Conservation (phyloP, 306 rosid genomes). For the Dryas drummondii region DNA sequence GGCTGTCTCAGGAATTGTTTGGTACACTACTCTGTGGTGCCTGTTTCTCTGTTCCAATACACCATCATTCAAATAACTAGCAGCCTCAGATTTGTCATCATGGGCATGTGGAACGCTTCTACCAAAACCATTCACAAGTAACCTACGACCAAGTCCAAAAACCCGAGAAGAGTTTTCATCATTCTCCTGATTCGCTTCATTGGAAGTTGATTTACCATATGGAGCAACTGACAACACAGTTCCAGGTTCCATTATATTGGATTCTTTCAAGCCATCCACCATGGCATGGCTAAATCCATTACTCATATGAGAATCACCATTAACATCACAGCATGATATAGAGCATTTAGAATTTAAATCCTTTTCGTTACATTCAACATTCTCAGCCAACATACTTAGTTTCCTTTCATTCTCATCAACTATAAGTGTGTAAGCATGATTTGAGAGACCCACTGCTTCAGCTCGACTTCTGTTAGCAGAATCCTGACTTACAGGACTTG, state of each 20-base stretch:
- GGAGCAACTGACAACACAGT: slow-evolving; percentile 33
- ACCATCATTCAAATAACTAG: slow-evolving; percentile 42
- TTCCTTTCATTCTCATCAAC: slow-evolving; percentile 34
- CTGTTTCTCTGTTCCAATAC: slow-evolving; percentile 46
- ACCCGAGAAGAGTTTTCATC: slow-evolving; percentile 54
- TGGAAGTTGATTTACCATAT: slow-evolving; percentile 35
- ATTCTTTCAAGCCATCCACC: slow-evolving; percentile 28
- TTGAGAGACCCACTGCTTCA: slow-evolving; percentile 34
- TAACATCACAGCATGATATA: slow-evolving; percentile 24
- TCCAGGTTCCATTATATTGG: slow-evolving; percentile 35
- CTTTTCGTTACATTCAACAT: slow-evolving; percentile 27
- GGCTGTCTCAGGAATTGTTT: slow-evolving; percentile 38
- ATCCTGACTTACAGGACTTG: slow-evolving; percentile 46
- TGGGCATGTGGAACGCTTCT: slow-evolving; percentile 44
- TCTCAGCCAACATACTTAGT: slow-evolving; percentile 27
- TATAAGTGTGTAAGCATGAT: slow-evolving; percentile 33
- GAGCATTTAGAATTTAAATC: slow-evolving; percentile 40
- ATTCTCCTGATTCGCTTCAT: slow-evolving; percentile 36
- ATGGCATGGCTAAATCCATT: slow-evolving; percentile 35
- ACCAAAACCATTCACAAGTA: slow-evolving; percentile 62
- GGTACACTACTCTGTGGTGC: slow-evolving; percentile 29
- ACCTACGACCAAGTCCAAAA: slow-evolving; percentile 74
- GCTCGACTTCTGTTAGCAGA: slow-evolving; percentile 29
- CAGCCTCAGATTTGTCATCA: slow-evolving; percentile 47
- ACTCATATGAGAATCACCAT: slow-evolving; percentile 24